Evolutionary conservation across 352 stramenopile species (phyloP).

Genomic region (Lagenidium sp.): DNA sequence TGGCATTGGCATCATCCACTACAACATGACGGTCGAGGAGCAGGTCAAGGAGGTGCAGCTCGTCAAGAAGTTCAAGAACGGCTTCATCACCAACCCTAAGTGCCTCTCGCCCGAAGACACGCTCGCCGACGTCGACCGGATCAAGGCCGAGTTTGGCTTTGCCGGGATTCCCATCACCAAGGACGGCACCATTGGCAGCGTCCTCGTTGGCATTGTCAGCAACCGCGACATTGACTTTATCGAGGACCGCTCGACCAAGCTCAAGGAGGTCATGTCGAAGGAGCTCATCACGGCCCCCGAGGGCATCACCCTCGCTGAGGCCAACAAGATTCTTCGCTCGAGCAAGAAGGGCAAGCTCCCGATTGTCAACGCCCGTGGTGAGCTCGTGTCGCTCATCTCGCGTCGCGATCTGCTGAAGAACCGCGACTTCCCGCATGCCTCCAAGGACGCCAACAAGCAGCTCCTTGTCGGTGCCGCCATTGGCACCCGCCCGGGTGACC

Average conservation of each 20-base stretch:
- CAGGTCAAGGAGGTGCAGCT: slow-evolving; percentile 91
- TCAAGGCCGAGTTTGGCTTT: slow-evolving; percentile 96
- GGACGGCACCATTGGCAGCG: slow-evolving; percentile 95
- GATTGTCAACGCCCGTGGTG: slow-evolving; percentile 97
- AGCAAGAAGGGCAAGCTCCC: slow-evolving; percentile 99
- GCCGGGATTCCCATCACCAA: slow-evolving; percentile 99
- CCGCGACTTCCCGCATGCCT: slow-evolving; percentile 95
- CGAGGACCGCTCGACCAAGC: slow-evolving; percentile 86
- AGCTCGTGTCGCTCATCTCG: slow-evolving; percentile 98
- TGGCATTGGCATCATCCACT: slow-evolving; percentile 99
- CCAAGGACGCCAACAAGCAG: slow-evolving; percentile 98
- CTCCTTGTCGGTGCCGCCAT: slow-evolving; percentile 98
- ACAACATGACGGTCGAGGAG: slow-evolving; percentile 98
- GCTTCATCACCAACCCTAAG: slow-evolving; percentile 99
- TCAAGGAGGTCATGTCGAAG: slow-evolving; percentile 85
- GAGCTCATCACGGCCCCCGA: slow-evolving; percentile 93
- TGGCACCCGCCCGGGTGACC: slow-evolving; percentile 95
- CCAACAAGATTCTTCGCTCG: slow-evolving; percentile 97
- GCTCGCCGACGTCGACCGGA: slow-evolving; percentile 91
- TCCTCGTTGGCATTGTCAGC: slow-evolving; percentile 98
- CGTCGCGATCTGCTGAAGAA: slow-evolving; percentile 98
- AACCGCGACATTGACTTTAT: slow-evolving; percentile 99
- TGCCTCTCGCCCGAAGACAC: slow-evolving; percentile 94
- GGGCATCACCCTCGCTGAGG: slow-evolving; percentile 92
- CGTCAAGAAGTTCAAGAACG: slow-evolving; percentile 99